Conservation (phyloP, 2,329 filamentous ascomycete species). For the Penicillium verrucosum region DNA sequence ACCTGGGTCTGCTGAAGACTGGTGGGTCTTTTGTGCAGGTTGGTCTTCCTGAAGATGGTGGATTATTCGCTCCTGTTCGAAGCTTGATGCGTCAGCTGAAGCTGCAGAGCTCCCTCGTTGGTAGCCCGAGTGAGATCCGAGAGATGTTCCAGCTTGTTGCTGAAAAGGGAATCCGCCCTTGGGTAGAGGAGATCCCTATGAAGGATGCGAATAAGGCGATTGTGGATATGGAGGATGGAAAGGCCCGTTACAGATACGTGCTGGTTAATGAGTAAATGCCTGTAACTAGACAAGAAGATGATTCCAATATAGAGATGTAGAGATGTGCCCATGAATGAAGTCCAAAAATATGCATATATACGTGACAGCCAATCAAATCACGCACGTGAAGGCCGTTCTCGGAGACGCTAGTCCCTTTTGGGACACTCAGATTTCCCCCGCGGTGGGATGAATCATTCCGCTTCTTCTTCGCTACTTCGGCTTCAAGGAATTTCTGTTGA, state of each 20-base stretch:
- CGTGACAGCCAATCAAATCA: background rate
- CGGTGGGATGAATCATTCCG: conserved; percentile 20
- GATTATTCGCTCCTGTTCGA: conserved; percentile 54
- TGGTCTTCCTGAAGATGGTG: conserved; percentile 60
- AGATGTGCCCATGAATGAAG: background rate
- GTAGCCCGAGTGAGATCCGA: conserved; percentile 40
- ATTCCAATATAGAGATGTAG: background rate
- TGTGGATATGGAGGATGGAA: conserved; percentile 45
- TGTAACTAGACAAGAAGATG: background rate
- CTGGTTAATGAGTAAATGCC: conserved; percentile 39
- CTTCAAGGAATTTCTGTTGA: conserved; percentile 1
- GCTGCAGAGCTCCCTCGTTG: conserved; percentile 49
- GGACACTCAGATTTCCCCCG: conserved; percentile 14
- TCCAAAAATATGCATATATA: background rate
- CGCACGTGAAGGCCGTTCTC: conserved; percentile 31
- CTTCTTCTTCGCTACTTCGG: background rate
- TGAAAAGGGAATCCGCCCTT: conserved; percentile 40
- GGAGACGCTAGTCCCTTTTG: conserved; percentile 24
- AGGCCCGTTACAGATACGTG: conserved; percentile 48
- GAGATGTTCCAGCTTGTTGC: conserved; percentile 46
- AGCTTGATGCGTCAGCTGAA: conserved; percentile 55
- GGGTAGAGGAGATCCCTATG: conserved; percentile 45
- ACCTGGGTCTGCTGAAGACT: conserved; percentile 57
- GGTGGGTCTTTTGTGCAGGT: conserved; percentile 64
- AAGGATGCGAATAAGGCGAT: conserved; percentile 45